phyloP scores from a whole-genome alignment of 139 green algal species.

The Zygnema circumcarinatum region DNA sequence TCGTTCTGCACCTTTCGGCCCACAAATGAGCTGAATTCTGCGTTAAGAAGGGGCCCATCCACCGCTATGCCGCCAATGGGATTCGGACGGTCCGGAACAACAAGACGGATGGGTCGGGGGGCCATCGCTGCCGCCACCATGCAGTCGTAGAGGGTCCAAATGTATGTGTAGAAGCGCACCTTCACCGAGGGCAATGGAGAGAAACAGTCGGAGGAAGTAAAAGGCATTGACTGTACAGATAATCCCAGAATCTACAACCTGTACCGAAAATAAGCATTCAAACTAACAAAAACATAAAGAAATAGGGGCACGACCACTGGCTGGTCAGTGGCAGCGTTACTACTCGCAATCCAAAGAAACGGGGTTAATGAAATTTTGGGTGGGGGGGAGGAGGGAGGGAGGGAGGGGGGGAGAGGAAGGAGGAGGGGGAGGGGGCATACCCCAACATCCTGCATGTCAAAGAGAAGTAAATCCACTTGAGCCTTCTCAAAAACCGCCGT shows the following conservation, averaged over 20 bases:
- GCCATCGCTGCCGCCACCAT: conserved; percentile 62
- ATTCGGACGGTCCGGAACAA: conserved; percentile 67
- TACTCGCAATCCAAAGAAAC: too few species aligned
- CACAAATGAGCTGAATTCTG: conserved; percentile 59
- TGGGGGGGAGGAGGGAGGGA: too few species aligned
- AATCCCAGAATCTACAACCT: neutral
- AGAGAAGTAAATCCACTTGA: conserved; percentile 60
- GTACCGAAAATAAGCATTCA: neutral
- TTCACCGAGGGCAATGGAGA: conserved; percentile 14
- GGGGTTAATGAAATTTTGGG: too few species aligned
- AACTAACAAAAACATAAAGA: too few species aligned
- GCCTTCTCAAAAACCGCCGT: conserved; percentile 16
- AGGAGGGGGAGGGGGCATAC: too few species aligned
- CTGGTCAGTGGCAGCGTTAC: too few species aligned
- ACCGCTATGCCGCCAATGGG: conserved; percentile 59
- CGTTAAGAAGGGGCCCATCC: conserved; percentile 59
- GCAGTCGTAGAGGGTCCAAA: conserved; percentile 69
- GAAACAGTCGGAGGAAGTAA: neutral
- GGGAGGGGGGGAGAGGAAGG: too few species aligned
- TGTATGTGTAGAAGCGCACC: conserved; percentile 69
- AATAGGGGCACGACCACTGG: too few species aligned
- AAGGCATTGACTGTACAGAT: neutral
- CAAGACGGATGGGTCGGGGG: conserved; percentile 11
- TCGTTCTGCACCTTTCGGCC: conserved; percentile 61
- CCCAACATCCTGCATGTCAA: conserved; percentile 69